Percentiles rank a stretch among this genome's conserved stretches.
Conservation (phyloP, 176 grass and related monocot genomes). For the Aechmea fasciata region DNA sequence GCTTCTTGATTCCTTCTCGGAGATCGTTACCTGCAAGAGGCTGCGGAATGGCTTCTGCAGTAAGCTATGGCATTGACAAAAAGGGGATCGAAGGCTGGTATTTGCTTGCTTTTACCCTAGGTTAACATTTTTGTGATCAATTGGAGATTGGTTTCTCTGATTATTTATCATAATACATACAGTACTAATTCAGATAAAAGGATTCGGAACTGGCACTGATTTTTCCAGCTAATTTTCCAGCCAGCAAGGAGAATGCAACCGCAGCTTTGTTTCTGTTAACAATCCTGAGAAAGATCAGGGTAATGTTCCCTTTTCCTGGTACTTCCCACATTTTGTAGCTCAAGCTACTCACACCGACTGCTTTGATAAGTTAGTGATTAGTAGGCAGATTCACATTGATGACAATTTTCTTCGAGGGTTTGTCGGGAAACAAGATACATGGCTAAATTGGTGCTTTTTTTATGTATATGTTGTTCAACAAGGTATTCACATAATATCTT, state of each 20-base stretch:
- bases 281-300: not conserved
- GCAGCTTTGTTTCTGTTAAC: slow-evolving; percentile 25
- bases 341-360: not conserved
- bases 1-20: slow-evolving; percentile 68
- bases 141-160: not conserved
- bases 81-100: not conserved
- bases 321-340: not conserved
- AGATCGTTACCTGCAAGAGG: slow-evolving; percentile 61
- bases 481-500: too few relatives aligned
- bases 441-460: too few relatives aligned
- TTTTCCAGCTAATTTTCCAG: not conserved
- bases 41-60: slow-evolving; percentile 51
- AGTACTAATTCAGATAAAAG: not conserved
- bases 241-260: slow-evolving; percentile 22
- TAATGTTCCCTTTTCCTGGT: not conserved
- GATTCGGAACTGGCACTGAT: not conserved
- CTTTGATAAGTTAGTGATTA: not conserved
- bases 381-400: too few relatives aligned
- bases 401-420: too few relatives aligned
- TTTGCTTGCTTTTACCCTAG: not conserved
- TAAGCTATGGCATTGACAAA: slow-evolving; percentile 67
- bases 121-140: not conserved
- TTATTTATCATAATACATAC: not conserved
- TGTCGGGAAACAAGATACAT: too few relatives aligned
- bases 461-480: too few relatives aligned